Percentiles rank a stretch among this genome's conserved stretches.
Evolutionary conservation across 129 eudicot species (phyloP).

Genomic region (Deinandra increscens): DNA sequence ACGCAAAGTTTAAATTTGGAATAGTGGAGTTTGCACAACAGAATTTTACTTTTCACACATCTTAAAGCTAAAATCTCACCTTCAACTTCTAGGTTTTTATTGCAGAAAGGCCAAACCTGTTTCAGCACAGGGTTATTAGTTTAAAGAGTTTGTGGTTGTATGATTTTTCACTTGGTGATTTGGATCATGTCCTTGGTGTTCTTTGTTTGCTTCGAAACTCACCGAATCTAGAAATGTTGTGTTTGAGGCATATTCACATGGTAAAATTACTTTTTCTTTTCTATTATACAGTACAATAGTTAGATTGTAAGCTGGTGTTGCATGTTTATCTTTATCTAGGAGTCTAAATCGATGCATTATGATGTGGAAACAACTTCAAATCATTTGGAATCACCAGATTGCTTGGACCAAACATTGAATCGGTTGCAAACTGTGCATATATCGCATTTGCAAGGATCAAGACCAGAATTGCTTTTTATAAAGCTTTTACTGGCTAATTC

Average conservation of each 20-base stretch:
- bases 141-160: neutral
- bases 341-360: too few relatives aligned
- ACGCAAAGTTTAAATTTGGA: neutral
- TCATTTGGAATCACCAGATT: too few relatives aligned
- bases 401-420: too few relatives aligned
- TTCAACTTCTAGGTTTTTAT: too few relatives aligned
- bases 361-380: too few relatives aligned
- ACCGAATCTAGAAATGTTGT: slow-evolving; percentile 1
- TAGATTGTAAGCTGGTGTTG: neutral
- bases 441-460: too few relatives aligned
- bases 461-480: too few relatives aligned
- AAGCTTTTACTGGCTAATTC: slow-evolving; percentile 24
- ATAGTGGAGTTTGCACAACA: neutral
- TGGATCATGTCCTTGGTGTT: too few relatives aligned
- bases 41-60: neutral
- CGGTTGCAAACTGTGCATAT: too few relatives aligned
- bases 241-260: neutral
- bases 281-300: neutral
- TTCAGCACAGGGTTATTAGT: neutral
- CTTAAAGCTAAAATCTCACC: too few relatives aligned
- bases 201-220: too few relatives aligned
- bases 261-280: neutral
- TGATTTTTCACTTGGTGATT: neutral
- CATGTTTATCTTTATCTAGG: neutral
- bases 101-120: too few relatives aligned